Conservation (phyloP, 768 basidiomycete species). For the Naganishia antarctica region DNA sequence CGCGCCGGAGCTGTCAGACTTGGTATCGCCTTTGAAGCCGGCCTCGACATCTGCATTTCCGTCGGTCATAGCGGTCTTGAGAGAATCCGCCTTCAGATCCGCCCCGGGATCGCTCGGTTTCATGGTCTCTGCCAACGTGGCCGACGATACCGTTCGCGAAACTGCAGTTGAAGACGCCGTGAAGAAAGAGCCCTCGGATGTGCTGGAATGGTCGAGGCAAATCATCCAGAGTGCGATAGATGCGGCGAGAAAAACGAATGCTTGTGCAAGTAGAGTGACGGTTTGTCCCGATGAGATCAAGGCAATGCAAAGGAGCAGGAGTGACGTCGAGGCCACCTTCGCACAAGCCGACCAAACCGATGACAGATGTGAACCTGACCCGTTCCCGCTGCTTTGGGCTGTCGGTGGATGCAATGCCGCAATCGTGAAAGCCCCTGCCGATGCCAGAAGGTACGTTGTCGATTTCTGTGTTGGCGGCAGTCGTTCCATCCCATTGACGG, state of each 20-base stretch:
- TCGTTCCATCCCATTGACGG: neutral
- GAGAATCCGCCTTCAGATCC: too few relatives aligned
- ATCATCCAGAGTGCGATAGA: neutral
- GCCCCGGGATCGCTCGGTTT: too few relatives aligned
- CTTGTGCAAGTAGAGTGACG: neutral
- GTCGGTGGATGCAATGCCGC: too few relatives aligned
- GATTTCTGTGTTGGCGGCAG: too few relatives aligned
- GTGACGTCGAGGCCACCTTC: neutral
- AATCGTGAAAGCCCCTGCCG: constrained; percentile 1
- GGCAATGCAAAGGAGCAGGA: neutral
- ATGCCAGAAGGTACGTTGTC: neutral
- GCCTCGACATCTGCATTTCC: neutral
- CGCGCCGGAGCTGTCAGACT: too few relatives aligned
- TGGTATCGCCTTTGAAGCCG: neutral
- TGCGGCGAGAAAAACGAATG: constrained; percentile 1
- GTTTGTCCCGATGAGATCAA: neutral
- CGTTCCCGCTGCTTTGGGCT: too few relatives aligned
- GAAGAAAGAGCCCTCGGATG: too few relatives aligned
- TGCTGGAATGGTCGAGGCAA: too few relatives aligned
- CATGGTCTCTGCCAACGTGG: neutral
- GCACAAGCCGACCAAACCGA: neutral
- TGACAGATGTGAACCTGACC: too few relatives aligned
- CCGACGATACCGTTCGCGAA: neutral
- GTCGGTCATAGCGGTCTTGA: too few relatives aligned
- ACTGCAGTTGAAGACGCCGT: neutral